Base-by-base conservation (phyloP, 345 rosid species). In the Sisymbrium irio region DNA sequence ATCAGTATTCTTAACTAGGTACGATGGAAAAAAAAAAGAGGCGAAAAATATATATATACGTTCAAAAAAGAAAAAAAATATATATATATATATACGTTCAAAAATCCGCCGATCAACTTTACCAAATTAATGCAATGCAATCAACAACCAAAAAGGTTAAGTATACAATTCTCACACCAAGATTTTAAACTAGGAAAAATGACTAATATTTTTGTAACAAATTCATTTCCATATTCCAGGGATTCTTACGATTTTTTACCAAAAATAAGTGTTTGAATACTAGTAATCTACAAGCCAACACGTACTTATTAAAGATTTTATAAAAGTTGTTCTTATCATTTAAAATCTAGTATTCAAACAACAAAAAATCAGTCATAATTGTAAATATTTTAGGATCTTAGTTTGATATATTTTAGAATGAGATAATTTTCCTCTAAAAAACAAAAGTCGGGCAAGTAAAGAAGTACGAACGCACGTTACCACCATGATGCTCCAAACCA, bases 401-500 rank as follows among this genome's bases (percentile, higher is more conserved):
- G n/a, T n/a, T n/a, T n/a, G n/a, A n/a, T n/a, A 17, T 46, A 3
- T 3, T 50, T 22, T 12, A 5, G 1, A 25, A 25, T 27, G 9
- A 13, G 0, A 53, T 13, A 2, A 2, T 28, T 5, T 28, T n/a
- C 53, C 0, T 8, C 32, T 22, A 41, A 41, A 42, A n/a, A 20
- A 9, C 1, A 35, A 30, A 58, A 33, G 1, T 1, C 33, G 59
- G 59, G 22, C 65, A 65, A 22, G 57, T 40, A 44, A 17, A 45
- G 41, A 8, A 65, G 77, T 65, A 27, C 46, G 71, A 35, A 55
- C 20, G 59, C 59, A 73, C 71, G 58, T 54, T 40, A 17, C 35
- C 58, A 64, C 65, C 71, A 13, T 55, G 17, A 40, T 13, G 53
- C 42, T 54, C 55, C 18, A 12, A 25, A 12, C 15, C 63, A 35